Percentiles rank a stretch among this genome's conserved stretches.
phyloP scores from a whole-genome alignment of 2,329 filamentous ascomycete genomes.

The Emericellopsis atlantica region DNA sequence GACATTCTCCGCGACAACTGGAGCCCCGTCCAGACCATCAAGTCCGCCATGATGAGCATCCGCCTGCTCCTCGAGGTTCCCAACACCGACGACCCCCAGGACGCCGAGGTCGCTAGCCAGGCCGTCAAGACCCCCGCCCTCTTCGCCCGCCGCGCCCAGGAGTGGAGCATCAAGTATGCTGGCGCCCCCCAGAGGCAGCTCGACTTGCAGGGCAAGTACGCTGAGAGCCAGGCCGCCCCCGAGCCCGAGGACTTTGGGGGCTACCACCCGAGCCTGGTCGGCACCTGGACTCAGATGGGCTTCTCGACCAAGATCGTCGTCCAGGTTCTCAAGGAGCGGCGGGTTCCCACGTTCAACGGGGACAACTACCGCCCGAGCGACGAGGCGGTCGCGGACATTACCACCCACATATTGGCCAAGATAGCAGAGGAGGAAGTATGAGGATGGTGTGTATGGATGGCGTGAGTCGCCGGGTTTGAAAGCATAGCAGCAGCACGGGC shows the following conservation, averaged over 20 bases:
- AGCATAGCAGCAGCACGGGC: too few species aligned
- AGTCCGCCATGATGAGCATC: constrained; percentile 83
- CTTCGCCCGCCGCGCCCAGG: constrained; percentile 71
- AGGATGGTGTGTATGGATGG: too few species aligned
- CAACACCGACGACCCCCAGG: constrained; percentile 93
- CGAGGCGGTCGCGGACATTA: constrained; percentile 83
- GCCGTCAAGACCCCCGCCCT: constrained; percentile 65
- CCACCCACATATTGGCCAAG: constrained; percentile 61
- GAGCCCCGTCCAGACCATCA: constrained; percentile 95
- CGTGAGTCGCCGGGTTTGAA: background rate
- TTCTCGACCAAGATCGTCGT: constrained; percentile 84
- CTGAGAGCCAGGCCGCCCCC: constrained; percentile 15
- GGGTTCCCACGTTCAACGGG: constrained; percentile 43
- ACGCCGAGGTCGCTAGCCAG: constrained; percentile 90
- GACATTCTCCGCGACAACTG: constrained; percentile 83
- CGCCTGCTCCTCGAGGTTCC: constrained; percentile 88
- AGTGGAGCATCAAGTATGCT: constrained; percentile 82
- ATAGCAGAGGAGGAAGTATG: too few species aligned
- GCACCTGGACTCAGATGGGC: constrained; percentile 81
- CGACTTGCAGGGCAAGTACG: constrained; percentile 21
- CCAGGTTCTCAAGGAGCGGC: constrained; percentile 66
- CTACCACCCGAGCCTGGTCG: constrained; percentile 73
- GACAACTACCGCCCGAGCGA: constrained; percentile 80
- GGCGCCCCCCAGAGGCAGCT: constrained; percentile 48
- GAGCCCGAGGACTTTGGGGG: constrained; percentile 27